Evolutionary conservation across 768 basidiomycete species (phyloP), one percentile per base, ranked within the genome.

Genomic region (Boletus huronensis): DNA sequence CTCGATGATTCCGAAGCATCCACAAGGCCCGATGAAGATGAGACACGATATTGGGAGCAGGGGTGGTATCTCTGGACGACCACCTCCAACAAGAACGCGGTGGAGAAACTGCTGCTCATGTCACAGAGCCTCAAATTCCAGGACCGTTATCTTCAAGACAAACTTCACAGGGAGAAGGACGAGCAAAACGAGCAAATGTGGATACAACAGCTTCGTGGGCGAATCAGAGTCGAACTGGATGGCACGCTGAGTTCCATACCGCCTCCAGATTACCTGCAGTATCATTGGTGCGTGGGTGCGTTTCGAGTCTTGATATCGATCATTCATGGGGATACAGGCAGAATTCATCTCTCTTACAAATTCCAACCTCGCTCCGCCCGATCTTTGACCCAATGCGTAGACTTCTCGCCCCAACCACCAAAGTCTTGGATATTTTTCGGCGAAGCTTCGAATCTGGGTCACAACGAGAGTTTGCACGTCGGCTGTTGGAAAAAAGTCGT

Each of bases 31-130:
- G 70, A 53, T 54, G 70, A 57, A 36, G 73, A 79, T 21, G 74
- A 72, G 39, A 82, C 55, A 16, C 65, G 79, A 58, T 77, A 80
- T 61, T 91, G 88, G 88, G 77, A 87, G 52, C 82, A 84, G 61
- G 88, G 88, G 5, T 86, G 80, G 79, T 91, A 91, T 63, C 61
- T 91, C 39, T 90, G 87, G 87, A 78, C 81, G 48, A 79, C 80
- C 16, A 75, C 74, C 50, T 82, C 76, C 46, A 74, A 77, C 45
- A 75, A 74, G 65, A 81, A 78, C 11, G 75, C 79, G 8, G 74
- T 78, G 58, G 80, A 85, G 64, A 83, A 82, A 62, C 68, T 84
- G 47, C 70, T 79, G 17, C 74, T 76, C 46, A 89, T 90, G 87
- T 76, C 75, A 60, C 64, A 74, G 52, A 80, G 79, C 55, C 72